phyloP scores from a whole-genome alignment of 2,329 filamentous ascomycete genomes.

The Neopestalotiopsis clavispora region DNA sequence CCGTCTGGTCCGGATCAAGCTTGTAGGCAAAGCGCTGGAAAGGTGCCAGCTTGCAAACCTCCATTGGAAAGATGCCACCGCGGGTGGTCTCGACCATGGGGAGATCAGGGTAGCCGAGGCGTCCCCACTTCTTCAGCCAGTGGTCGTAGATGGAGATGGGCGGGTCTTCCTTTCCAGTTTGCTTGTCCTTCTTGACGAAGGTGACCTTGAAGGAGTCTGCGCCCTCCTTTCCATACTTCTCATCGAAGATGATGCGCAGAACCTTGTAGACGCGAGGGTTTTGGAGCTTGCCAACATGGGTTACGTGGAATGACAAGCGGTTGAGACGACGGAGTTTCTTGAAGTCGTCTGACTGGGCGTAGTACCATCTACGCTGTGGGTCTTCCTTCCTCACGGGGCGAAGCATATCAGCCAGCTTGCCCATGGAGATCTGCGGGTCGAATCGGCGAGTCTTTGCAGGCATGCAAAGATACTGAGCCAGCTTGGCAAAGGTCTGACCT shows the following conservation, averaged over 20 bases:
- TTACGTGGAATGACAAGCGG: slow-evolving; percentile 61
- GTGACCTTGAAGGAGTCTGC: slow-evolving; percentile 55
- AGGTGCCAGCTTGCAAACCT: slow-evolving; percentile 56
- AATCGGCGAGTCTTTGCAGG: slow-evolving; percentile 33
- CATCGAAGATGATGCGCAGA: slow-evolving; percentile 53
- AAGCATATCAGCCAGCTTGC: slow-evolving; percentile 36
- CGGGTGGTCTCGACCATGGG: slow-evolving; percentile 64
- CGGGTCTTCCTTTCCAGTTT: slow-evolving; percentile 36
- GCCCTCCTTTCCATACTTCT: slow-evolving; percentile 49
- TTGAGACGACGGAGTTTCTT: slow-evolving; percentile 57
- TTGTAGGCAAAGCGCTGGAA: slow-evolving; percentile 69
- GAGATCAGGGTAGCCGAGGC: slow-evolving; percentile 50
- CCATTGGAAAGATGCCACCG: slow-evolving; percentile 64
- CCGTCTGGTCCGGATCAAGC: slow-evolving; percentile 66
- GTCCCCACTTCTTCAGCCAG: slow-evolving; percentile 59
- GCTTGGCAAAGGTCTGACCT: slow-evolving; percentile 41
- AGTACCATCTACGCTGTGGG: slow-evolving; percentile 26
- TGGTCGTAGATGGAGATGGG: slow-evolving; percentile 56
- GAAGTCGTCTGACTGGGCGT: slow-evolving; percentile 55
- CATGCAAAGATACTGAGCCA: slow-evolving; percentile 33
- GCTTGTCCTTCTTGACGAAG: slow-evolving; percentile 54
- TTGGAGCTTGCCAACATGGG: slow-evolving; percentile 54
- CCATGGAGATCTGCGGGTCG: slow-evolving; percentile 26
- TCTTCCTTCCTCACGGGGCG: slow-evolving; percentile 36
- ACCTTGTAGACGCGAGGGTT: slow-evolving; percentile 57